These are phyloP conservation scores for Groenewaldozyma auringiensis DNA, from an alignment of 1,139 yeast genomes.

Conservation along the genomic window DNA sequence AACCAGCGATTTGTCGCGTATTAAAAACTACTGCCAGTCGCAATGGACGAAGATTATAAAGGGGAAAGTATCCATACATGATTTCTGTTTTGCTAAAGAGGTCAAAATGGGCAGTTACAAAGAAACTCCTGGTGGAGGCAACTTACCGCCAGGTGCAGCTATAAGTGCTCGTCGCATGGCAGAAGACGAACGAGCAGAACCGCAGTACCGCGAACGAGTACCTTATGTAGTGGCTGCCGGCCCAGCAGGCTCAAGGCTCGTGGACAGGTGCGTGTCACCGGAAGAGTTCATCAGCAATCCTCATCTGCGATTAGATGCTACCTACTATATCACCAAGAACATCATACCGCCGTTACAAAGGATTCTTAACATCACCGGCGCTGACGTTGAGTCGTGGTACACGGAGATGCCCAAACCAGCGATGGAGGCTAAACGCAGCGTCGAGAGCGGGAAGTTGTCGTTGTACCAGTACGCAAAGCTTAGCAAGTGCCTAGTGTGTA, in stretches of 20 bases:
- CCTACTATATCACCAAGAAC: slow-evolving; percentile 76
- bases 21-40: slow-evolving; percentile 54
- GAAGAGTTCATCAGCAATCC: slow-evolving; percentile 49
- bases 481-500: slow-evolving; percentile 23
- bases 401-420: slow-evolving; percentile 52
- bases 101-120: slow-evolving; percentile 80
- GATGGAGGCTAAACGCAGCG: slow-evolving; percentile 4
- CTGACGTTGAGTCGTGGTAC: slow-evolving; percentile 71
- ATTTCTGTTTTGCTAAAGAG: slow-evolving; percentile 87
- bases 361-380: slow-evolving; percentile 75
- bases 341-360: slow-evolving; percentile 86
- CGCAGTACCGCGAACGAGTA: slow-evolving; percentile 82
- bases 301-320: slow-evolving; percentile 50
- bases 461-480: slow-evolving; percentile 22
- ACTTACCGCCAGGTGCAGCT: slow-evolving; percentile 87
- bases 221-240: slow-evolving; percentile 79
- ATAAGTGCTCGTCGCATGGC: slow-evolving; percentile 57
- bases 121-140: slow-evolving; percentile 38
- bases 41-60: slow-evolving; percentile 60
- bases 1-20: slow-evolving; percentile 58
- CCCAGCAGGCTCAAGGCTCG: slow-evolving; percentile 51
- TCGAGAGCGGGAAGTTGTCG: slow-evolving; percentile 1
- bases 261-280: slow-evolving; percentile 77
- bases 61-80: slow-evolving; percentile 61
- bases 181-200: slow-evolving; percentile 65